A percentile compares a stretch with the other conserved stretches of the same genome.
Conservation (phyloP, 2,329 filamentous ascomycete species). For the Colletotrichum sp. region DNA sequence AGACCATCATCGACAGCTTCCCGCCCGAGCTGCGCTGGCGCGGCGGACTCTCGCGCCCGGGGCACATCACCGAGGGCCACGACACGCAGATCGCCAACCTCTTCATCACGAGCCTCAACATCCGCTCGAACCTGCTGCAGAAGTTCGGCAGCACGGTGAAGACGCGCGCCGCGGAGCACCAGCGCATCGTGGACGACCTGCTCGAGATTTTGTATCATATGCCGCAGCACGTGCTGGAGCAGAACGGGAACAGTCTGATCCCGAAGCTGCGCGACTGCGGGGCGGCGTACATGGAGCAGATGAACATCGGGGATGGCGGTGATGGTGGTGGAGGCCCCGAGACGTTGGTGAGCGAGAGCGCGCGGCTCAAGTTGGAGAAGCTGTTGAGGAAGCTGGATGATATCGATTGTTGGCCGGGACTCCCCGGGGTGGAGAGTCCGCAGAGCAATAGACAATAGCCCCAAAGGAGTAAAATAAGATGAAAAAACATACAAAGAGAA, state of each 20-base stretch:
- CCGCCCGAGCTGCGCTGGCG: slow-evolving; percentile 39
- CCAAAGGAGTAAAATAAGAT: neutral
- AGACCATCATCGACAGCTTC: slow-evolving; percentile 33
- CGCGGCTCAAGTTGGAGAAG: slow-evolving; percentile 29
- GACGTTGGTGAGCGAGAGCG: slow-evolving; percentile 17
- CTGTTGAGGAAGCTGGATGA: slow-evolving; percentile 34
- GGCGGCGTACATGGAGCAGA: slow-evolving; percentile 34
- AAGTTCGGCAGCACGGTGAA: slow-evolving; percentile 26
- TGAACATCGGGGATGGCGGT: neutral
- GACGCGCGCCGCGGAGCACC: slow-evolving; percentile 26
- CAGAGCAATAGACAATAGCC: neutral
- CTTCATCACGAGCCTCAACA: slow-evolving; percentile 39
- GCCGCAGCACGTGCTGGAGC: slow-evolving; percentile 35
- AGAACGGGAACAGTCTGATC: slow-evolving; percentile 36
- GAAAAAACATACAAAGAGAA: neutral
- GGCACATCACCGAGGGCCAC: slow-evolving; percentile 34
- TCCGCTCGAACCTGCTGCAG: slow-evolving; percentile 40
- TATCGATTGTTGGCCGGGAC: slow-evolving; percentile 34
- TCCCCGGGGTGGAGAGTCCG: neutral
- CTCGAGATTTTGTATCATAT: slow-evolving; percentile 40
- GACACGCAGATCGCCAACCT: slow-evolving; percentile 41
- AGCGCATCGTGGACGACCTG: slow-evolving; percentile 37
- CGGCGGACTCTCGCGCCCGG: slow-evolving; percentile 35
- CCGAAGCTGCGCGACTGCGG: slow-evolving; percentile 42
- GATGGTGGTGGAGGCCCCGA: neutral